Evolutionary conservation across 352 stramenopile species (phyloP).

Genomic region (Globisporangium middletonii): DNA sequence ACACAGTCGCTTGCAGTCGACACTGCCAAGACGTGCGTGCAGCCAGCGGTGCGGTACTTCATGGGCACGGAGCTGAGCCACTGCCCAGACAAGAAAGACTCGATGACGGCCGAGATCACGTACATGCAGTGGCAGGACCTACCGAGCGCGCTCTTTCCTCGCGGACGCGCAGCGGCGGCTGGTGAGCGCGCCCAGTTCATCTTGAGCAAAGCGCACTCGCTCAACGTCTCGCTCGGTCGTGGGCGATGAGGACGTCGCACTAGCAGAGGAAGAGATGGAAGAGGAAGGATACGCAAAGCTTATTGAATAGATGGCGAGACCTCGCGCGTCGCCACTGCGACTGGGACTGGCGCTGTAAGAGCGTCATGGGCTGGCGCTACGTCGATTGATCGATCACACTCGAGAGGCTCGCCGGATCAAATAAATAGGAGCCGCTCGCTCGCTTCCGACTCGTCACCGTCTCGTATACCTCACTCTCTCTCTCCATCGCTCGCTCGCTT

Average conservation of each 20-base stretch:
- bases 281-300: not conserved
- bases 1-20: constrained; percentile 14
- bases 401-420: constrained; percentile 3
- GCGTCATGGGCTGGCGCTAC: no score
- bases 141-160: constrained; percentile 52
- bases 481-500: no score
- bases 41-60: constrained; percentile 70
- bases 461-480: not conserved
- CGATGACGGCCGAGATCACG: constrained; percentile 53
- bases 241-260: constrained; percentile 22
- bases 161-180: constrained; percentile 45
- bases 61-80: constrained; percentile 64
- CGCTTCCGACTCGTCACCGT: not conserved
- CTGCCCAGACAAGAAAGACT: constrained; percentile 44
- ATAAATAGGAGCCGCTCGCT: constrained; percentile 10
- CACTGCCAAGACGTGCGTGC: constrained; percentile 35
- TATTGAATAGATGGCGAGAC: no score
- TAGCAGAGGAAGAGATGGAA: no score
- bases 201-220: constrained; percentile 61
- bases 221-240: constrained; percentile 48
- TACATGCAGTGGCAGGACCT: constrained; percentile 71
- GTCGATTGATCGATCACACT: no score
- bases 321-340: no score
- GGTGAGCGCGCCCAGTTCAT: constrained; percentile 78
- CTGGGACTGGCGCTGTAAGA: no score